A percentile compares a stretch with the other conserved stretches of the same genome.
Conservation (phyloP, 768 basidiomycete species). For the Mycena chlorophos region DNA sequence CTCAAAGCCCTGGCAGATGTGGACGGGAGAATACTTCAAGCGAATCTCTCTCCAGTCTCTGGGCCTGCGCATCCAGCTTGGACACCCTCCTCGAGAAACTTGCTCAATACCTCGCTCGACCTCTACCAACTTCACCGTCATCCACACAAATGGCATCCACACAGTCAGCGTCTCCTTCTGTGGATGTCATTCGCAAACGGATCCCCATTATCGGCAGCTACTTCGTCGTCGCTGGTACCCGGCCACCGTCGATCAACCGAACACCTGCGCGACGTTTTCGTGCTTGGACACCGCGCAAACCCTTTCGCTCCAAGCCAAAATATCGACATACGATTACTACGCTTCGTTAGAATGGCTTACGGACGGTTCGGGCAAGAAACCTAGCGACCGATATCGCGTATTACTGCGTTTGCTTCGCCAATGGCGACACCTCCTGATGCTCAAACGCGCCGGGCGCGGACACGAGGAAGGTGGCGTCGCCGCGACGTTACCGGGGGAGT, state of each 20-base stretch:
- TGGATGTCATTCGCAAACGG: neutral
- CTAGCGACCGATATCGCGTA: conserved; percentile 6
- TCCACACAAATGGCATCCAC: conserved; percentile 15
- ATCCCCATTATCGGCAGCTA: conserved; percentile 1
- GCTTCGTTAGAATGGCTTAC: neutral
- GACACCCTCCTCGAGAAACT: conserved; percentile 2
- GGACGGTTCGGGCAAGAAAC: neutral
- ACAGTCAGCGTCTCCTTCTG: conserved; percentile 10
- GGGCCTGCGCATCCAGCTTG: conserved; percentile 14
- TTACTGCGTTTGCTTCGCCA: conserved; percentile 16
- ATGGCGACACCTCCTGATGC: conserved; percentile 11
- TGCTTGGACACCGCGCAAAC: conserved; percentile 12
- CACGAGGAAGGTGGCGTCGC: conserved; percentile 6
- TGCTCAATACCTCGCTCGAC: neutral
- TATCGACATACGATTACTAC: conserved; percentile 19
- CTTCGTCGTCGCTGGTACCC: conserved; percentile 19
- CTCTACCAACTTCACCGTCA: conserved; percentile 3
- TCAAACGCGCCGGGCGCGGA: conserved; percentile 6
- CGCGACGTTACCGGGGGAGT: neutral
- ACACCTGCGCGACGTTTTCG: conserved; percentile 11
- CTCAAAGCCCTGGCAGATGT: neutral
- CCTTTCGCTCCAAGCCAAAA: conserved; percentile 13
- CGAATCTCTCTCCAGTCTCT: conserved; percentile 2
- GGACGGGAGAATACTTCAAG: conserved; percentile 3
- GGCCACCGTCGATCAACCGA: conserved; percentile 4